Conservation (phyloP, 179 eudicot species). For the Heliamphora pulchella region DNA sequence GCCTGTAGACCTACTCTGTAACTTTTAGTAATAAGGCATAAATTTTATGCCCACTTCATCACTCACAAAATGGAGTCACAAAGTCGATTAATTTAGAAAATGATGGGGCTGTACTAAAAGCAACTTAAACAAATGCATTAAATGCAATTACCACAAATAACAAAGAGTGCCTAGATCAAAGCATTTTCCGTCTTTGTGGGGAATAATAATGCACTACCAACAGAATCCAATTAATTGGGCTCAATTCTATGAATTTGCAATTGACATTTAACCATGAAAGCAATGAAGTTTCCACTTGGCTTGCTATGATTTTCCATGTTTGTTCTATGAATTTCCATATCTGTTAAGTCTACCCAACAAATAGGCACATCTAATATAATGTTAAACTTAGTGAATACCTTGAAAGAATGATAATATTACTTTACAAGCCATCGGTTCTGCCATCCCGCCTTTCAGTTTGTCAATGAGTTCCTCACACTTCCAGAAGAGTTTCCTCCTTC, state of each 20-base stretch:
- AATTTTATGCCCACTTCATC: background rate
- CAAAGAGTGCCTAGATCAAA: background rate
- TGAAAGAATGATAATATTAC: conserved; percentile 67
- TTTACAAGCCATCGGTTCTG: conserved; percentile 66
- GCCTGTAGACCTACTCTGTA: conserved; percentile 2
- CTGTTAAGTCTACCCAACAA: conserved; percentile 3
- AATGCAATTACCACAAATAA: background rate
- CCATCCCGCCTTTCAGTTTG: conserved; percentile 69
- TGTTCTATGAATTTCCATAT: background rate
- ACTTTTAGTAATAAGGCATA: background rate
- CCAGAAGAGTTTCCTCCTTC: conserved; percentile 85
- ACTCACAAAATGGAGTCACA: background rate
- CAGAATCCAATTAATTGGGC: background rate
- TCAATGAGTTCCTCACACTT: conserved; percentile 89
- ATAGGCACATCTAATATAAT: background rate
- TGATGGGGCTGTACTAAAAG: background rate
- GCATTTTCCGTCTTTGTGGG: background rate
- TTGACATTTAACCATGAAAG: background rate
- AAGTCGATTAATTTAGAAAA: background rate
- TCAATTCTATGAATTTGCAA: background rate
- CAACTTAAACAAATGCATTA: background rate
- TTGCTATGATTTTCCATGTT: background rate
- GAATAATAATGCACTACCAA: background rate
- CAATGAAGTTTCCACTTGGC: background rate
- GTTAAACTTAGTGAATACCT: conserved; percentile 36